A percentile compares a stretch with the other conserved stretches of the same genome.
These are phyloP conservation scores for Balakata baccata DNA, from an alignment of 345 rosid species.

Conservation along the genomic window DNA sequence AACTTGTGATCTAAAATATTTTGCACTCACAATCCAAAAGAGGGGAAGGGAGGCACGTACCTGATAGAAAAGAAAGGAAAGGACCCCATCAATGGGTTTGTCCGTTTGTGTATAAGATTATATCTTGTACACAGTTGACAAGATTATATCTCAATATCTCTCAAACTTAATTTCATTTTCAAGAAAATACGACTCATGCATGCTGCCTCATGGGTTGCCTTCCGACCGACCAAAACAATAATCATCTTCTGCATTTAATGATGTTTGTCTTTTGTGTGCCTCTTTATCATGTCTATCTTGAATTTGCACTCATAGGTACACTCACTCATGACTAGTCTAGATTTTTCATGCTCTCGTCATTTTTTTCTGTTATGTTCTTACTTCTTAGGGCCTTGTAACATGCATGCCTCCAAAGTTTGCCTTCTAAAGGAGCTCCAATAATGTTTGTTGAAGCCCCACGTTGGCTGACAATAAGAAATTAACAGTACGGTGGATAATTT, in stretches of 20 bases:
- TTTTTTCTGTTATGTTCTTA: background rate
- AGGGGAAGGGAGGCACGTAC: too few relatives aligned
- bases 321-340: background rate
- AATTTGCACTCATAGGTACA: background rate
- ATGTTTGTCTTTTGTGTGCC: background rate
- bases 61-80: background rate
- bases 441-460: too few relatives aligned
- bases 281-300: background rate
- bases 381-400: background rate
- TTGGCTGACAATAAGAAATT: too few relatives aligned
- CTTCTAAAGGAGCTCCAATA: too few relatives aligned
- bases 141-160: background rate
- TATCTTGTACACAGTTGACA: background rate
- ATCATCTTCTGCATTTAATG: background rate
- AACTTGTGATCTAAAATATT: constrained; percentile 16
- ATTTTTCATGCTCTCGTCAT: background rate
- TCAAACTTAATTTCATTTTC: background rate
- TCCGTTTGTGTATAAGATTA: background rate
- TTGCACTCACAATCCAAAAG: too few relatives aligned
- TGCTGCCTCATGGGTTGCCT: background rate
- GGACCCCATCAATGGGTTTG: constrained; percentile 13
- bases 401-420: too few relatives aligned
- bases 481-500: too few relatives aligned
- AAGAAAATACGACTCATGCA: background rate
- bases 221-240: background rate